Percentiles rank a stretch among this genome's conserved stretches.
phyloP scores from a whole-genome alignment of 1,139 yeast genomes.

The Geotrichum candidum region DNA sequence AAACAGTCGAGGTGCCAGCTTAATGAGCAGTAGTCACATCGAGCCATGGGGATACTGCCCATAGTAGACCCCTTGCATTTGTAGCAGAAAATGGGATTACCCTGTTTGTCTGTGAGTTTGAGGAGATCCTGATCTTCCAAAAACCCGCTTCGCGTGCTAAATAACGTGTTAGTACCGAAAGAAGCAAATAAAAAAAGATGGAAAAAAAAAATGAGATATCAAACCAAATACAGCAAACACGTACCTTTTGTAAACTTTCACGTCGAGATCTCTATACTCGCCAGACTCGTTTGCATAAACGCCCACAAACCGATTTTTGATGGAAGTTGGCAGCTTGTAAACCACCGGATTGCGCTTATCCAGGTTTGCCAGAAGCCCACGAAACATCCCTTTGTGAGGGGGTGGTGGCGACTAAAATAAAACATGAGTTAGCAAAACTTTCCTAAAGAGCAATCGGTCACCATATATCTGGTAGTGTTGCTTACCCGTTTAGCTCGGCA shows the following conservation, averaged over 20 bases:
- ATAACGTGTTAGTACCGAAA: background rate
- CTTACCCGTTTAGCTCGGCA: constrained; percentile 39
- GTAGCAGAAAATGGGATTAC: constrained; percentile 63
- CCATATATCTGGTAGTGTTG: background rate
- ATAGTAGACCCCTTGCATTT: constrained; percentile 70
- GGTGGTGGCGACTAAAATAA: constrained; percentile 32
- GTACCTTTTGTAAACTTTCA: constrained; percentile 43
- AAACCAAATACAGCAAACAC: constrained; percentile 12
- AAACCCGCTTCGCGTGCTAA: constrained; percentile 32
- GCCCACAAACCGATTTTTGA: constrained; percentile 70
- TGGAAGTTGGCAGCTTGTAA: constrained; percentile 60
- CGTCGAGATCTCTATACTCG: constrained; percentile 58
- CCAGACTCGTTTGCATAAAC: constrained; percentile 65
- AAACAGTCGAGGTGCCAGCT: constrained; percentile 92
- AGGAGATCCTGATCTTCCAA: constrained; percentile 56
- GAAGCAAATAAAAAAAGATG: background rate
- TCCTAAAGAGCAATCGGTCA: too few relatives aligned
- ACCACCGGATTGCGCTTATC: constrained; percentile 64
- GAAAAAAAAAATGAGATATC: background rate
- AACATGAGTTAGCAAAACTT: background rate
- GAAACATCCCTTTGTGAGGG: constrained; percentile 44
- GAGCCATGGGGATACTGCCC: constrained; percentile 49
- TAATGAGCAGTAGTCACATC: constrained; percentile 82
- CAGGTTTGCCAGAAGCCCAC: constrained; percentile 54
- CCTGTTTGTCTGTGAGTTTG: constrained; percentile 56